Conservation (phyloP, 768 basidiomycete genomes). For the Sporobolomyces phaffii region DNA sequence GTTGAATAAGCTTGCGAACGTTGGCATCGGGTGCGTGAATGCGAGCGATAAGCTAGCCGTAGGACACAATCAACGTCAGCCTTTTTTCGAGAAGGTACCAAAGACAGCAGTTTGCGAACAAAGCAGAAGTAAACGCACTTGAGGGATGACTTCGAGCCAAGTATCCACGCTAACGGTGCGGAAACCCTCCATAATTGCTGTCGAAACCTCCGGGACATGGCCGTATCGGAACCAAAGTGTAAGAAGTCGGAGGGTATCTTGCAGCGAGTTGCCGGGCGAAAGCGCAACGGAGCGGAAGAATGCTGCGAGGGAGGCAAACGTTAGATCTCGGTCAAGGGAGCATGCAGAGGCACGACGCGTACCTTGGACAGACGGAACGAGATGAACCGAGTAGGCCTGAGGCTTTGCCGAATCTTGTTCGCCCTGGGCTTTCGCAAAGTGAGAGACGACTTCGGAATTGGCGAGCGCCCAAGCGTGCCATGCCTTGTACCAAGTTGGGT, state of each 20-base stretch:
- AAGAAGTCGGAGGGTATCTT: constrained; percentile 84
- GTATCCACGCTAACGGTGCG: constrained; percentile 88
- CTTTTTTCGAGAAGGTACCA: too few species aligned
- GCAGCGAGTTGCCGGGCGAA: constrained; percentile 80
- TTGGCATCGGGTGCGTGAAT: constrained; percentile 88
- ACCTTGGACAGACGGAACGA: constrained; percentile 91
- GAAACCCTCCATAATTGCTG: constrained; percentile 81
- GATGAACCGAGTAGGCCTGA: constrained; percentile 66
- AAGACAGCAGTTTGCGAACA: background rate
- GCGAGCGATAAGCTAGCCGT: constrained; percentile 81
- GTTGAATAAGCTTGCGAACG: constrained; percentile 81
- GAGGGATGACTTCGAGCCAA: constrained; percentile 97
- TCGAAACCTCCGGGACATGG: constrained; percentile 76
- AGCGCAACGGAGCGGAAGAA: constrained; percentile 94
- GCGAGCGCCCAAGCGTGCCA: constrained; percentile 99
- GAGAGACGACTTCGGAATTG: constrained; percentile 85
- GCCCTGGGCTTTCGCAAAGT: constrained; percentile 63
- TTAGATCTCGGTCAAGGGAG: background rate
- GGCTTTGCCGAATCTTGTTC: constrained; percentile 55
- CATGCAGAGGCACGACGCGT: constrained; percentile 14
- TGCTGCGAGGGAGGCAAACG: background rate
- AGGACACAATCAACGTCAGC: background rate
- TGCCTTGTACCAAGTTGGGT: constrained; percentile 96
- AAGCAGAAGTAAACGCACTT: constrained; percentile 53
- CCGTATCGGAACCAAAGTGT: constrained; percentile 99